Percentiles rank a stretch among this genome's conserved stretches.
These are phyloP conservation scores for Saksenaea oblongispora DNA, from an alignment of 371 early-diverging fungal species.

Conservation along the genomic window DNA sequence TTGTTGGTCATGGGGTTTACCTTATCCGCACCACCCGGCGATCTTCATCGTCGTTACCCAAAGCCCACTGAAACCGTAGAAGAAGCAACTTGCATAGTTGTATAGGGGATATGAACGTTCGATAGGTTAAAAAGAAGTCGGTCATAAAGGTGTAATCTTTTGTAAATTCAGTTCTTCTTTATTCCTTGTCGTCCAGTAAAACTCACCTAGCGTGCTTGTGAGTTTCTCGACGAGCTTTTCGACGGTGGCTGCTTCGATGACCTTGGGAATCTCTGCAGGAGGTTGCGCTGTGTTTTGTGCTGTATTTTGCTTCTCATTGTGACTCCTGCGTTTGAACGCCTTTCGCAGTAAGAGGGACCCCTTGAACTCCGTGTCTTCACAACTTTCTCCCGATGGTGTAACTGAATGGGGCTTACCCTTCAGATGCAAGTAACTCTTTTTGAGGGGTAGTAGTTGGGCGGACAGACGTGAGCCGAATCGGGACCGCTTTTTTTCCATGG, in stretches of 20 bases:
- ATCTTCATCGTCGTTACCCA: constrained; percentile 55
- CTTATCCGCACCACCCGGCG: constrained; percentile 64
- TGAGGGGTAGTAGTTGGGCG: constrained; percentile 4
- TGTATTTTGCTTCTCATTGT: constrained; percentile 1
- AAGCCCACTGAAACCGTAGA: constrained; percentile 64
- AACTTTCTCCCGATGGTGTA: constrained; percentile 1
- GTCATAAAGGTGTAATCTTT: constrained; percentile 70
- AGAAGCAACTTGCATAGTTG: constrained; percentile 60
- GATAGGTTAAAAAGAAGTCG: constrained; percentile 72
- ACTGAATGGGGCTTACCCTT: constrained; percentile 3
- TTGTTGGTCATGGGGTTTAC: constrained; percentile 13
- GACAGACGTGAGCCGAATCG: neutral
- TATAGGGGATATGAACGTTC: constrained; percentile 61
- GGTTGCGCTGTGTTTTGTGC: neutral
- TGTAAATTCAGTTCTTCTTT: constrained; percentile 2
- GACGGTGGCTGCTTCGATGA: constrained; percentile 62
- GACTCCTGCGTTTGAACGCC: neutral
- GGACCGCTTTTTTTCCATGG: neutral
- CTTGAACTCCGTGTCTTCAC: constrained; percentile 3
- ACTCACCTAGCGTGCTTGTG: constrained; percentile 60
- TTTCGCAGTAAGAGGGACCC: neutral
- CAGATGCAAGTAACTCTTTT: constrained; percentile 1
- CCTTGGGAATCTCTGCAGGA: constrained; percentile 8
- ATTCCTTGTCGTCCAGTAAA: neutral
- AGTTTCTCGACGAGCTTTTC: constrained; percentile 66